Evolutionary conservation across 768 basidiomycete genomes (phyloP), one percentile per base, ranked within the genome.

Genomic region (Mrakia gelida): DNA sequence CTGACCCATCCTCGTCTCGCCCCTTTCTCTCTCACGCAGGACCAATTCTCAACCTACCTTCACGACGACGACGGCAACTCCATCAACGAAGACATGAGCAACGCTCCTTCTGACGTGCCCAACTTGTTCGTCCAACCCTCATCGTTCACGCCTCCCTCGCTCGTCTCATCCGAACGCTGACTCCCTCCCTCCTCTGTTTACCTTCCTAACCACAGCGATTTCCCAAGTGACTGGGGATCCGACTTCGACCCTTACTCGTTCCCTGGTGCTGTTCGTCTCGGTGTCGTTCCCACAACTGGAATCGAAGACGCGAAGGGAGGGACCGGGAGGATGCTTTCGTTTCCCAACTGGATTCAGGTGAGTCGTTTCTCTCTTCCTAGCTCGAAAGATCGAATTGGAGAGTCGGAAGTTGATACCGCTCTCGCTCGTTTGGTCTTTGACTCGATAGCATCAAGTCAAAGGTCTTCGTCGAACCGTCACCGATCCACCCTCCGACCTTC

Each of bases 301-400:
- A 41, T 54, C 30, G 23, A 43, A 1, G 68, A 61, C 28, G 71
- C 71, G 30, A 26, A n/a, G 23, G 52, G 56, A 21, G 54, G 54
- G 21, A 78, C 71, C 7, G 71, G 77, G 11, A 73, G 45, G 61
- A 73, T 78, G 77, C 38, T 78, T 2, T 45, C 38, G 43, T 78
- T 78, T 18, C 77, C 77, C 0, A 78, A 78, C 41, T 78, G 77
- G 77, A 43, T 73, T 4, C 77, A 78, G 71, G 71, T n/a, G 54
- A 56, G 54, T 56, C 54, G 7, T 2, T 23, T 56, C 54, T 6
- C 18, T 21, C 0, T 56, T 21, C 54, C 38, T 38, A 8, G 38
- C n/a, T 38, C 38, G 38, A 38, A n/a, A n/a, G n/a, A n/a, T n/a
- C n/a, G n/a, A n/a, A n/a, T n/a, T n/a, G n/a, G n/a, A n/a, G n/a